phyloP scores from a whole-genome alignment of 495 filamentous ascomycete genomes.

The Hypomontagnella monticulosa region DNA sequence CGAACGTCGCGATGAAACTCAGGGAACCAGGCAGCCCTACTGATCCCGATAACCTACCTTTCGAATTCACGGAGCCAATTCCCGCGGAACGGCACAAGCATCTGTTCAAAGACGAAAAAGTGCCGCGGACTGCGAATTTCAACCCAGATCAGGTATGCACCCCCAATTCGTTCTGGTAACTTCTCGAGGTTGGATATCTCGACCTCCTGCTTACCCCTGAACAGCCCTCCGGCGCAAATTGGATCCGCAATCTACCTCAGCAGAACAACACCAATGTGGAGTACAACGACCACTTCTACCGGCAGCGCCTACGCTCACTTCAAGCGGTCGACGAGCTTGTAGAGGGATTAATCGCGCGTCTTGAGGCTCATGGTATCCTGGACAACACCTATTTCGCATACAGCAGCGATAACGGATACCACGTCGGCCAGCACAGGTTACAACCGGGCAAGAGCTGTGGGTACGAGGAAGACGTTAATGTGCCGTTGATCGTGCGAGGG shows the following conservation, averaged over 20 bases:
- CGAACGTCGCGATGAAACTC: constrained; percentile 57
- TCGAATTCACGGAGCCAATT: constrained; percentile 59
- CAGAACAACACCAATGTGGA: constrained; percentile 65
- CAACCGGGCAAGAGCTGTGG: constrained; percentile 73
- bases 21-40: background rate
- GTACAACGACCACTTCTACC: constrained; percentile 73
- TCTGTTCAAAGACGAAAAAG: constrained; percentile 55
- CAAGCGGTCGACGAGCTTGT: constrained; percentile 74
- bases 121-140: constrained; percentile 60
- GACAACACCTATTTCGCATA: constrained; percentile 76
- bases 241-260: constrained; percentile 62
- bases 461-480: constrained; percentile 74
- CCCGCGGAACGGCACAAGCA: constrained; percentile 53
- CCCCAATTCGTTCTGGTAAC: background rate
- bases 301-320: constrained; percentile 66
- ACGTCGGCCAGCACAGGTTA: constrained; percentile 74
- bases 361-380: constrained; percentile 60
- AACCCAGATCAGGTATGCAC: constrained; percentile 58
- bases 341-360: constrained; percentile 59
- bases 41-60: constrained; percentile 15
- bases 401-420: constrained; percentile 75
- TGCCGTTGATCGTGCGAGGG: constrained; percentile 68
- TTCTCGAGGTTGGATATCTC: background rate
- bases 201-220: constrained; percentile 13
- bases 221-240: constrained; percentile 64